Percentiles rank a stretch among this genome's conserved stretches.
phyloP scores from a whole-genome alignment of 805 yeast genomes.

The Candida andamanensis region DNA sequence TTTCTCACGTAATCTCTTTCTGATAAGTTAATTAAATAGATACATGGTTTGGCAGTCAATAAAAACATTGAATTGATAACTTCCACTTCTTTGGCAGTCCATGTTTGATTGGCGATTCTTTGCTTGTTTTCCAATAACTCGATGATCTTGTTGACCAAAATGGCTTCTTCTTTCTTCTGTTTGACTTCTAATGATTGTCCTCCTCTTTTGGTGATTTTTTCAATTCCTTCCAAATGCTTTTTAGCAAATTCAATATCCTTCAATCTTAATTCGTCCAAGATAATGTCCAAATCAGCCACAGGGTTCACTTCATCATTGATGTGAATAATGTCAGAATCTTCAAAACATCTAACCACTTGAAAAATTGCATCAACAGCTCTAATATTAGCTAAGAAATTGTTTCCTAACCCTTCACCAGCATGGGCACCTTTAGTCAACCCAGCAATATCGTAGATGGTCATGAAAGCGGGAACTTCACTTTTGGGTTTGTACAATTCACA shows the following conservation, averaged over 20 bases:
- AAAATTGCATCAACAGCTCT: constrained; percentile 97
- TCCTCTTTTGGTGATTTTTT: constrained; percentile 78
- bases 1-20: constrained; percentile 84
- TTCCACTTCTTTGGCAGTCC: constrained; percentile 92
- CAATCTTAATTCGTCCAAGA: constrained; percentile 84
- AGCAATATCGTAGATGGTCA: constrained; percentile 95
- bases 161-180: constrained; percentile 80
- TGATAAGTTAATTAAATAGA: constrained; percentile 84
- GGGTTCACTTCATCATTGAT: constrained; percentile 65
- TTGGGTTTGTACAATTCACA: constrained; percentile 75
- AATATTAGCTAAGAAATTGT: constrained; percentile 92
- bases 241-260: constrained; percentile 94
- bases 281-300: constrained; percentile 87
- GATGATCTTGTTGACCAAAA: constrained; percentile 68
- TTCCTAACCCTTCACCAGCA: constrained; percentile 96
- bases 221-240: constrained; percentile 72
- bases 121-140: constrained; percentile 75
- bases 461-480: constrained; percentile 82
- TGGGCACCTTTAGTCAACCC: constrained; percentile 97
- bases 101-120: constrained; percentile 79
- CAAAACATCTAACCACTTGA: constrained; percentile 96
- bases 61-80: constrained; percentile 79
- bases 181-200: constrained; percentile 87
- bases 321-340: constrained; percentile 96
- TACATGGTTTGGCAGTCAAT: constrained; percentile 92